These are phyloP conservation scores for Antonospora locustae DNA, from an alignment of 371 early-diverging fungal species.

Conservation along the genomic window DNA sequence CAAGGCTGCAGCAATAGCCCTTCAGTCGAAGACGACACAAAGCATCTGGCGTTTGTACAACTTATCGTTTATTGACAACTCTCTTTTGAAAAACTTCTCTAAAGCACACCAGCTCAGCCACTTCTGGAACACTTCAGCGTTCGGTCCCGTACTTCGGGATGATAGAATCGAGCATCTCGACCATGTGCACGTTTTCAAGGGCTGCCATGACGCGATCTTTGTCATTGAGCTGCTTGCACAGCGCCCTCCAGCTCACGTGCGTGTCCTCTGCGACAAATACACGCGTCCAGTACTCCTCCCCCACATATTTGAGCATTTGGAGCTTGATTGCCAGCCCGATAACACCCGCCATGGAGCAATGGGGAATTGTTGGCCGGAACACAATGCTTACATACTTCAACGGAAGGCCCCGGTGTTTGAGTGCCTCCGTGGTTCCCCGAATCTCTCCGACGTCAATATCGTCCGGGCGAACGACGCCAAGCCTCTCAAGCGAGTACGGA, in stretches of 20 bases:
- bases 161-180: conserved; percentile 19
- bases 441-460: conserved; percentile 24
- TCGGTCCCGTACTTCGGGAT: too few species aligned
- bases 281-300: conserved; percentile 67
- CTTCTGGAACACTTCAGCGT: too few species aligned
- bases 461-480: conserved; percentile 53
- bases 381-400: conserved; percentile 28
- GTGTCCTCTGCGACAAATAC: conserved; percentile 68
- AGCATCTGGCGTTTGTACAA: too few species aligned
- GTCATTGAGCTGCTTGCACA: conserved; percentile 93
- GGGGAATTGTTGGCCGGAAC: conserved; percentile 92
- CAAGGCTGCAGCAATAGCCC: too few species aligned
- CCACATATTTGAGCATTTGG: conserved; percentile 66
- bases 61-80: too few species aligned
- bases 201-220: conserved; percentile 97
- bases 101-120: too few species aligned
- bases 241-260: conserved; percentile 74
- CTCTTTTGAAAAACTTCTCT: too few species aligned
- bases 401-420: neutral
- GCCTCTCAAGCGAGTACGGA: conserved; percentile 55
- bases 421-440: neutral
- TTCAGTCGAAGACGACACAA: too few species aligned
- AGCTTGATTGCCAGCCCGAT: conserved; percentile 92
- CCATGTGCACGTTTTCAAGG: conserved; percentile 63
- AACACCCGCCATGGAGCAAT: conserved; percentile 95